phyloP scores from a whole-genome alignment of 129 eudicot species.

The Escallonia rubra region DNA sequence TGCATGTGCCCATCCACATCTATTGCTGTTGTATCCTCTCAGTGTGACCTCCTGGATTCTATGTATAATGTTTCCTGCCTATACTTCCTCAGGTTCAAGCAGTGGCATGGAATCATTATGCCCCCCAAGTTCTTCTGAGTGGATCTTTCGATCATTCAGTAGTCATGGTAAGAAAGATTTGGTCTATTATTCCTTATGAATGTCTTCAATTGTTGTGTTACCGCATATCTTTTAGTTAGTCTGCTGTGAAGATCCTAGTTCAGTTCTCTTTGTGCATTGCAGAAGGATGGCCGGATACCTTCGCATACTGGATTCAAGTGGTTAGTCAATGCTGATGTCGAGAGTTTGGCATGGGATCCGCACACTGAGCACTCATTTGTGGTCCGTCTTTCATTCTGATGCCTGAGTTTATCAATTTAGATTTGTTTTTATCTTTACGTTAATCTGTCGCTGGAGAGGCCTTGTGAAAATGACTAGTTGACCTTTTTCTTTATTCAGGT shows the following conservation, averaged over 20 bases:
- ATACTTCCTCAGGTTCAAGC: slow-evolving; percentile 70
- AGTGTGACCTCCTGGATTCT: slow-evolving; percentile 1
- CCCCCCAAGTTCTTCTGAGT: slow-evolving; percentile 72
- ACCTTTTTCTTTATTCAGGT: slow-evolving; percentile 42
- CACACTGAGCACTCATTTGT: slow-evolving; percentile 57
- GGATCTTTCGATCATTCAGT: slow-evolving; percentile 94
- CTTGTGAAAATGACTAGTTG: background rate
- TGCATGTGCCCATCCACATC: background rate
- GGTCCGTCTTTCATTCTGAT: slow-evolving; percentile 37
- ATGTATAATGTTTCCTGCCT: background rate
- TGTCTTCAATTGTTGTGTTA: background rate
- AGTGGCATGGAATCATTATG: slow-evolving; percentile 77
- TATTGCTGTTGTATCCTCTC: background rate
- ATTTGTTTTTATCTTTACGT: no score
- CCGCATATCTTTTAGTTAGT: background rate
- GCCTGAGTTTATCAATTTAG: background rate
- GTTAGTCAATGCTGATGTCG: slow-evolving; percentile 66
- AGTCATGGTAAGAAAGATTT: slow-evolving; percentile 50
- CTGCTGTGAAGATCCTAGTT: background rate
- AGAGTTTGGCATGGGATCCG: slow-evolving; percentile 64
- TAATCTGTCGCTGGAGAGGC: background rate
- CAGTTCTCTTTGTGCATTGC: slow-evolving; percentile 13
- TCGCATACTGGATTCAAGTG: slow-evolving; percentile 72
- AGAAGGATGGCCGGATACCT: slow-evolving; percentile 71
- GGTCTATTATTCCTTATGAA: background rate